Conservation (phyloP, 441 rosid genomes). For the Adansonia gregorii region DNA sequence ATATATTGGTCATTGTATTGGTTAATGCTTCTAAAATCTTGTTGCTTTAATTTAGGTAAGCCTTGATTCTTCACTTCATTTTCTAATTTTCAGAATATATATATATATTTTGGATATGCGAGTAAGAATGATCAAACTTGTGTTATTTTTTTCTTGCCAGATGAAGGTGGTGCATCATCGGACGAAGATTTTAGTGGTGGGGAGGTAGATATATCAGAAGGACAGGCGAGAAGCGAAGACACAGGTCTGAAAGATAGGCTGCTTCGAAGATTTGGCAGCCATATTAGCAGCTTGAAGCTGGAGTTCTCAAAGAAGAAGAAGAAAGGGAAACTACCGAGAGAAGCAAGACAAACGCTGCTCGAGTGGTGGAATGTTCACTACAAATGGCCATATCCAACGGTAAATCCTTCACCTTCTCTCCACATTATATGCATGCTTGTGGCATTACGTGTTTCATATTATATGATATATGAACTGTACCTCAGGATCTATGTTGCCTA, state of each 20-base stretch:
- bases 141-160: slow-evolving; percentile 32
- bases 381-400: slow-evolving; percentile 81
- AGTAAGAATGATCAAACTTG: background rate
- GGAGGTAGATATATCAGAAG: slow-evolving; percentile 59
- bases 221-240: slow-evolving; percentile 53
- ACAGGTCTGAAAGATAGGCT: slow-evolving; percentile 73
- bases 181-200: slow-evolving; percentile 82
- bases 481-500: too few species aligned
- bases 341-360: slow-evolving; percentile 61
- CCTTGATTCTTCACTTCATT: background rate
- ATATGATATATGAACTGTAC: too few species aligned
- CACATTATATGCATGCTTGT: background rate
- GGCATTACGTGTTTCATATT: background rate
- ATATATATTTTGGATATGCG: background rate
- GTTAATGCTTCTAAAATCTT: background rate
- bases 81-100: background rate
- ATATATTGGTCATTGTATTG: background rate
- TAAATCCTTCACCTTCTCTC: slow-evolving; percentile 28
- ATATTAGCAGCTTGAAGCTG: slow-evolving; percentile 57
- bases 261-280: slow-evolving; percentile 71
- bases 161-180: slow-evolving; percentile 72
- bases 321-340: slow-evolving; percentile 74
- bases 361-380: slow-evolving; percentile 69
- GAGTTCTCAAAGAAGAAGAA: slow-evolving; percentile 76
- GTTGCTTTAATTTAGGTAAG: background rate